Base-by-base conservation (phyloP, 257 asterid genomes). In the Salvia rosmarinus region DNA sequence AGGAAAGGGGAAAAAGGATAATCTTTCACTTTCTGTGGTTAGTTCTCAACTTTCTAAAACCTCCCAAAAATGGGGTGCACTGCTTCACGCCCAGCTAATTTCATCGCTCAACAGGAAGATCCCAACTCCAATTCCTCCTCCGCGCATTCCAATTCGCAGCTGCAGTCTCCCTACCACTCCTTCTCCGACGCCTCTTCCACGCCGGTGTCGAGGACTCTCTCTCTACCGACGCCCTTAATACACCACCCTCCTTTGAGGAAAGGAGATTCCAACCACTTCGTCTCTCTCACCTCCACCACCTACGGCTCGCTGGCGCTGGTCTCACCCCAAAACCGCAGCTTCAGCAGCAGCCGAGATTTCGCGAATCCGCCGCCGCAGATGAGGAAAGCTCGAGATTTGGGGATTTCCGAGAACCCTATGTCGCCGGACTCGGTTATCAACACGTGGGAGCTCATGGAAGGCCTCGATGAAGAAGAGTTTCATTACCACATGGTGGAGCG, bases 371-470 rank as follows among this genome's bases (percentile, higher is more conserved):
- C 64, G 63, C 75, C 86, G 75, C 82, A 66, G 66, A 42, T 70
- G 76, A 63, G 68, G 17, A 78, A 74, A 49, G 13, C 37, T 40
- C 85, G 78, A 12, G 78, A 67, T 75, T 73, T 78, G 39, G 74
- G 58, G 5, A 60, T 59, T 67, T 59, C 89, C 0, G 79, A 75
- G 35, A 92, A 84, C 69, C 95, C 91, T 72, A 62, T 79, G 67
- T 92, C 98, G 16, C 96, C 95, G 2, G 95, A 88, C 73, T 85
- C 95, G 0, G 92, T 90, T 51, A 87, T 92, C 89, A 92, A 92
- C 78, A 92, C 98, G 9, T 88, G 96, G 95, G 98, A 90, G 88
- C 96, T 92, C 82, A 90, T 90, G 98, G 96, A 88, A 73, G 98
- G 90, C 30, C 92, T 92, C 35, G 92, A 86, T 61, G 96, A 92